These are phyloP conservation scores for Schizophyllum commune DNA, from an alignment of 1,284 basidiomycete genomes.

Conservation along the genomic window DNA sequence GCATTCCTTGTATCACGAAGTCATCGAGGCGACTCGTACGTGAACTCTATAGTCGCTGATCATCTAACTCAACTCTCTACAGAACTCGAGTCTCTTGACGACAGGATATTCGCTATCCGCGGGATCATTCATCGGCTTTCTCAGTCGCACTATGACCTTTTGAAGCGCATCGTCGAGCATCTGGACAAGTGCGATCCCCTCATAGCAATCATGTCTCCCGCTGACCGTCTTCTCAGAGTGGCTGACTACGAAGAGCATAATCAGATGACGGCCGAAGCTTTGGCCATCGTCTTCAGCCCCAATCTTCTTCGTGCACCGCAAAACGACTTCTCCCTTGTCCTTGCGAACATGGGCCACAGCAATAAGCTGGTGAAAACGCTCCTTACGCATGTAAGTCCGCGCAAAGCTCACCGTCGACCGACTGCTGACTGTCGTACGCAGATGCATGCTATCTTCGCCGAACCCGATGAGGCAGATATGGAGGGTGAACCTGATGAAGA, in stretches of 20 bases:
- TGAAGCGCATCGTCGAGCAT: slow-evolving; percentile 72
- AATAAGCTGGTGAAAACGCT: slow-evolving; percentile 71
- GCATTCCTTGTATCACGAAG: slow-evolving; percentile 52
- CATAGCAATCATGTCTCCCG: slow-evolving; percentile 3
- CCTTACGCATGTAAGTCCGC: slow-evolving; percentile 60
- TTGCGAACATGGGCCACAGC: slow-evolving; percentile 71
- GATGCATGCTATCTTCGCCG: not conserved
- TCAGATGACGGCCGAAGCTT: slow-evolving; percentile 77
- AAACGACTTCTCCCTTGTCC: slow-evolving; percentile 66
- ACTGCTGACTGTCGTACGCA: not conserved
- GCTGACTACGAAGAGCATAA: slow-evolving; percentile 81
- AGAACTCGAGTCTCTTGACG: slow-evolving; percentile 64
- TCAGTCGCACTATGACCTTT: slow-evolving; percentile 61
- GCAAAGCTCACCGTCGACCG: not conserved
- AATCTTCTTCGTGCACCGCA: slow-evolving; percentile 64
- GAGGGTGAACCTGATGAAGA: slow-evolving; percentile 37
- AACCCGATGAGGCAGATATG: not conserved
- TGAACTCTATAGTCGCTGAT: slow-evolving; percentile 8
- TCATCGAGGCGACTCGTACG: slow-evolving; percentile 67
- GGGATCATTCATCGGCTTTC: slow-evolving; percentile 62
- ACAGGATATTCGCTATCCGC: slow-evolving; percentile 56
- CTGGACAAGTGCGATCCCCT: slow-evolving; percentile 58
- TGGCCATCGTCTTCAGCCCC: slow-evolving; percentile 79
- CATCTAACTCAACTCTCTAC: slow-evolving; percentile 10
- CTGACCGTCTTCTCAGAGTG: slow-evolving; percentile 39